Percentiles rank a stretch among this genome's conserved stretches.
phyloP scores from a whole-genome alignment of 345 rosid species.

The Physaria fendleri region DNA sequence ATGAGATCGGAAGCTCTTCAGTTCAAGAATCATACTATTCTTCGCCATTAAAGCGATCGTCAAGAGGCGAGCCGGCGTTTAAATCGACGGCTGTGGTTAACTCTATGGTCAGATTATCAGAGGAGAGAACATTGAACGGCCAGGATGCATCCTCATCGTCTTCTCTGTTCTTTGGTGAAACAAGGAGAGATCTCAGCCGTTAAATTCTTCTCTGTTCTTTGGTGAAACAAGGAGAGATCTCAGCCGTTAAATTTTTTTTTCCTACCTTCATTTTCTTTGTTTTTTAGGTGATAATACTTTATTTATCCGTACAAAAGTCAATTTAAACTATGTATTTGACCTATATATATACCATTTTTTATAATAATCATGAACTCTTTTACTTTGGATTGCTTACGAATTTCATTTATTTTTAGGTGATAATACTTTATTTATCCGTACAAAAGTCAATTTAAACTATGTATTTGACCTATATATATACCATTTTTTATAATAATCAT shows the following conservation, averaged over 20 bases:
- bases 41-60: slow-evolving; percentile 18
- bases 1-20: slow-evolving; percentile 48
- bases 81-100: slow-evolving; percentile 36
- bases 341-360: background rate
- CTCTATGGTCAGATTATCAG: slow-evolving; percentile 26
- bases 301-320: too few species aligned
- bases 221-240: slow-evolving; percentile 30
- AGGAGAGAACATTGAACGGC: slow-evolving; percentile 20
- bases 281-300: too few species aligned
- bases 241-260: slow-evolving; percentile 29
- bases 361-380: background rate
- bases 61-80: too few species aligned
- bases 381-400: background rate
- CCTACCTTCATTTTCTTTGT: background rate
- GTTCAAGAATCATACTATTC: slow-evolving; percentile 29
- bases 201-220: slow-evolving; percentile 14
- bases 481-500: background rate
- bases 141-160: too few species aligned
- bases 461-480: background rate
- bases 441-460: background rate
- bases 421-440: background rate
- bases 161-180: too few species aligned
- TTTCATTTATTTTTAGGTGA: slow-evolving; percentile 11
- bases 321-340: background rate
- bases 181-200: slow-evolving; percentile 38